Conservation (phyloP, 225 moss, liverwort and hornwort genomes). For the Lunularia cruciata region DNA sequence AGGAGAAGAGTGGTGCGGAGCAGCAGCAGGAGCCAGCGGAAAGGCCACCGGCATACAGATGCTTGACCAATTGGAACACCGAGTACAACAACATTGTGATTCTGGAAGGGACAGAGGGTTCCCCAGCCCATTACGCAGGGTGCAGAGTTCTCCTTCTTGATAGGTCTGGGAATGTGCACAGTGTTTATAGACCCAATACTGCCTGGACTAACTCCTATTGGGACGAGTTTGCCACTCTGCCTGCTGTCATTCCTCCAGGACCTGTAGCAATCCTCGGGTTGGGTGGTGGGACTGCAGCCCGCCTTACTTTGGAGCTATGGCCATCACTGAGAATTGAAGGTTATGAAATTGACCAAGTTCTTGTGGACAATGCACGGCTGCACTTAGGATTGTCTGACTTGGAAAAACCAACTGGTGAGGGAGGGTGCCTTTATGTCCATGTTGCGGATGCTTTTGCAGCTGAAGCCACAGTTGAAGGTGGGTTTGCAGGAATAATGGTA, state of each 20-base stretch:
- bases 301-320: conserved; percentile 60
- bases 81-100: conserved; percentile 60
- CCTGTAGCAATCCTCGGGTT: conserved; percentile 74
- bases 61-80: conserved; percentile 44
- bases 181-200: conserved; percentile 41
- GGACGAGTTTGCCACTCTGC: conserved; percentile 77
- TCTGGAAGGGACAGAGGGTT: conserved; percentile 47
- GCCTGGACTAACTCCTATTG: conserved; percentile 49
- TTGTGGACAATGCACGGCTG: conserved; percentile 63
- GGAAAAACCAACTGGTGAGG: conserved; percentile 53
- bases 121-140: conserved; percentile 62
- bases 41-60: conserved; percentile 25
- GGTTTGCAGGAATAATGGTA: conserved; percentile 72
- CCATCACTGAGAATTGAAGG: conserved; percentile 63
- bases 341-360: conserved; percentile 69
- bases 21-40: neutral
- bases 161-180: conserved; percentile 59
- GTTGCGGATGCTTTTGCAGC: conserved; percentile 63
- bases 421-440: conserved; percentile 60
- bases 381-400: conserved; percentile 61
- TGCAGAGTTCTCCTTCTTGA: conserved; percentile 64
- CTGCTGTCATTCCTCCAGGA: conserved; percentile 65
- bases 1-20: conserved; percentile 2
- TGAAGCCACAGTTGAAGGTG: conserved; percentile 54
- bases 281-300: conserved; percentile 76